A percentile compares a stretch with the other conserved stretches of the same genome.
Evolutionary conservation across 805 yeast species (phyloP).

Genomic region (Wickerhamomyces chambardii): DNA sequence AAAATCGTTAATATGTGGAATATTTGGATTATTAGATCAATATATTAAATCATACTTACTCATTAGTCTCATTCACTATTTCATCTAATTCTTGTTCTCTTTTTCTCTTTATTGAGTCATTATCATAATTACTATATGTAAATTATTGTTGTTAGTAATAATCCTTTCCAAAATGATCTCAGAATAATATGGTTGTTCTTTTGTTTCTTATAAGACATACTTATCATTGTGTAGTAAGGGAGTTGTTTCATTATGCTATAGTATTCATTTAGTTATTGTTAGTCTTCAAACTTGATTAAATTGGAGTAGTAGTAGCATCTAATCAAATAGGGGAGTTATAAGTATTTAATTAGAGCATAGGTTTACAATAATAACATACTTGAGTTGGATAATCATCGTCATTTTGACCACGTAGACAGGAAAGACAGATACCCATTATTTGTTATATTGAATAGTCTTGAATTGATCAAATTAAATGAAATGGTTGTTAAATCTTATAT

Average conservation of each 20-base stretch:
- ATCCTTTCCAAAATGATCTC: too few species aligned
- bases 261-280: conserved; percentile 17
- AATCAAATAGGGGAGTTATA: too few species aligned
- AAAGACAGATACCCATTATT: conserved; percentile 38
- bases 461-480: neutral
- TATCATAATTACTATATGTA: conserved; percentile 11
- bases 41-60: conserved; percentile 4
- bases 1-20: too few species aligned
- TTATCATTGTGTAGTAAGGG: conserved; percentile 15
- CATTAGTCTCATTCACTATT: conserved; percentile 33
- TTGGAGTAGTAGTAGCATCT: too few species aligned
- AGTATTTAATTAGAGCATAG: too few species aligned
- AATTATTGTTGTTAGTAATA: conserved; percentile 2
- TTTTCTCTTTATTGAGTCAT: conserved; percentile 12
- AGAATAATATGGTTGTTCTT: too few species aligned
- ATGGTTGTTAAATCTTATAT: too few species aligned
- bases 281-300: conserved; percentile 20
- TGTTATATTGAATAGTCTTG: too few species aligned
- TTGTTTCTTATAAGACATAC: conserved; percentile 1
- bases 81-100: conserved; percentile 37
- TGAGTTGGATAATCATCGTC: conserved; percentile 28
- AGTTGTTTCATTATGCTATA: conserved; percentile 28
- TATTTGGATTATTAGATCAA: too few species aligned
- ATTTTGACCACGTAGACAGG: conserved; percentile 26
- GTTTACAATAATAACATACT: conserved; percentile 14